Evolutionary conservation across 257 asterid genomes (phyloP), one percentile per base, ranked within the genome.

Genomic region (Linderniella brevidens): DNA sequence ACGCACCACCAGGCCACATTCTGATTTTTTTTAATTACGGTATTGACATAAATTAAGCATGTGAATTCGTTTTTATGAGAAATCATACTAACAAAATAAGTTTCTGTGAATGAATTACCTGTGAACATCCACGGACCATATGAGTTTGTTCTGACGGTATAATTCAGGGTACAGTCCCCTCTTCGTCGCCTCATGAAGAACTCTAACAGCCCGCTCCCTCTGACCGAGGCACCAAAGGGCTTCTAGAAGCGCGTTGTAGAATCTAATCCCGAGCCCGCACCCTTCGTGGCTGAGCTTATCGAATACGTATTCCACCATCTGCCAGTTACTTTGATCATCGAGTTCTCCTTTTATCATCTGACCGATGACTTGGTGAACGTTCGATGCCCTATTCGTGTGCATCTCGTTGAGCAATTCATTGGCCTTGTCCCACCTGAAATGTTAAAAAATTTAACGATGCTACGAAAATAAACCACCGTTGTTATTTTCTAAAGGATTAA

Each of bases 191-290:
- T 87, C 97, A 54, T 57, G 49, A 53, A 87, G 92, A 49, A 80
- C 97, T 72, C 83, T 83, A 35, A 86, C 82, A 54, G 95, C 93
- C 71, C 97, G 74, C 73, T 83, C 84, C 73, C 71, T 83, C 74
- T 87, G 97, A 54, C 92, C 92, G 51, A 87, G 72, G 68, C 86
- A 76, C 97, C 97, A 87, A 65, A 87, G 93, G 46, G 97, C 93
- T 66, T 83, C 97, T 50, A 87, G 60, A 60, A 87, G 66, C 11
- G 92, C 51, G 69, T 78, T 83, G 56, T 66, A 83, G 62, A 87
- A 83, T 64, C 87, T 80, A 73, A 83, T 71, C 57, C 88, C 86
- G 44, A 75, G 68, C 51, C 88, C 72, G 64, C 95, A 74, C 13
- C 97, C 97, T 77, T 84, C 93, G 19, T 88, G 78, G 38, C 60